phyloP scores from a whole-genome alignment of 768 basidiomycete species.

The Coprinopsis strossmayeri region DNA sequence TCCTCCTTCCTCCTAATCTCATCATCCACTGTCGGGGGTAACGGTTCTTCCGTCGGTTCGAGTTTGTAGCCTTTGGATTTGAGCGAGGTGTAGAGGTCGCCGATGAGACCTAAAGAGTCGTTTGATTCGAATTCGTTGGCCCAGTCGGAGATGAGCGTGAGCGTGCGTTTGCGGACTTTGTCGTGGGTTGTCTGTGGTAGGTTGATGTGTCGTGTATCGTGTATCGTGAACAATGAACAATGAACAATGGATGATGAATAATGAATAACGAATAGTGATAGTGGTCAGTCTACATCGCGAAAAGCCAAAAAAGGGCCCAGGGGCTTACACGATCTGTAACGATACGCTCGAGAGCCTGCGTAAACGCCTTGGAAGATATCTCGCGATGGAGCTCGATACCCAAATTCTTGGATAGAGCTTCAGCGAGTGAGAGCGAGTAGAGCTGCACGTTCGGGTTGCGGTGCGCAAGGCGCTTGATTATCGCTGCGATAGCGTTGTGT shows the following conservation, averaged over 20 bases:
- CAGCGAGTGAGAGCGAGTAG: conserved; percentile 82
- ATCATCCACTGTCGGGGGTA: conserved; percentile 69
- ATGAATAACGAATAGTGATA: too few species aligned
- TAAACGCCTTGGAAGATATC: conserved; percentile 86
- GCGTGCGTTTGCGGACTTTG: conserved; percentile 73
- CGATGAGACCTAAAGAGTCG: conserved; percentile 80
- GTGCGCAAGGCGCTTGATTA: conserved; percentile 88
- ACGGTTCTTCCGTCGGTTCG: conserved; percentile 50
- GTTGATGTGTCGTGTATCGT: too few species aligned
- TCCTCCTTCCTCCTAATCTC: conserved; percentile 82
- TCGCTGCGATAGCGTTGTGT: conserved; percentile 73
- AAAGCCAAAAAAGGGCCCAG: too few species aligned
- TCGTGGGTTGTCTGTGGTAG: conserved; percentile 80
- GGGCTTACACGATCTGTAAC: conserved; percentile 81
- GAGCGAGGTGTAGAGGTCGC: conserved; percentile 77
- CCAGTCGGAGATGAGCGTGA: conserved; percentile 77
- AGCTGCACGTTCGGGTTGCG: conserved; percentile 96
- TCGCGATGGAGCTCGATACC: conserved; percentile 76
- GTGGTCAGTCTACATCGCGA: too few species aligned
- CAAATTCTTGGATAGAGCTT: conserved; percentile 90
- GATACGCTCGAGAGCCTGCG: conserved; percentile 79
- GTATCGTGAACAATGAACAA: too few species aligned
- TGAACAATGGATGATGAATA: too few species aligned
- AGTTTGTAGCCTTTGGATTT: conserved; percentile 85
- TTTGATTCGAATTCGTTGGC: conserved; percentile 78